Conservation (phyloP, 768 basidiomycete species). For the Suillus occidentalis region DNA sequence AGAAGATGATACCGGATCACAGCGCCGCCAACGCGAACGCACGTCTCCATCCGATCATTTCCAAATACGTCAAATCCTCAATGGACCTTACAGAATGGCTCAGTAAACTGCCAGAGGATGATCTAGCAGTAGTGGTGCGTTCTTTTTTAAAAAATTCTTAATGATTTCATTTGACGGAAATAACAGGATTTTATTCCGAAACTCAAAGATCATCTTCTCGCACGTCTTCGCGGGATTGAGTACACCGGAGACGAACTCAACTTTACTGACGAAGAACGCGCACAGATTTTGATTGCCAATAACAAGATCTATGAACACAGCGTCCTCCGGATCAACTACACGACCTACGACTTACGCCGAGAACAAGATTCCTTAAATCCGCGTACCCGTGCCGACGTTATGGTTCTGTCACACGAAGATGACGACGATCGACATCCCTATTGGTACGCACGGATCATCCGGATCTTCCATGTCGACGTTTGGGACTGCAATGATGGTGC, state of each 20-base stretch:
- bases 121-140: conserved; percentile 26
- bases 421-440: conserved; percentile 28
- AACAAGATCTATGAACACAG: conserved; percentile 36
- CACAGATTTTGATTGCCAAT: conserved; percentile 20
- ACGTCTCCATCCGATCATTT: conserved; percentile 25
- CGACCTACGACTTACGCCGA: conserved; percentile 28
- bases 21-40: conserved; percentile 14
- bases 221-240: background rate
- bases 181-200: conserved; percentile 31
- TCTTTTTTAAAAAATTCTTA: background rate
- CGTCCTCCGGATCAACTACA: conserved; percentile 32
- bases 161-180: conserved; percentile 27
- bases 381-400: conserved; percentile 33
- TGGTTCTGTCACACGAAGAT: conserved; percentile 30
- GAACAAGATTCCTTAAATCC: conserved; percentile 31
- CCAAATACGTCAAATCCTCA: conserved; percentile 10
- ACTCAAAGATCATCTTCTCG: conserved; percentile 14
- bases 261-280: conserved; percentile 24
- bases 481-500: background rate
- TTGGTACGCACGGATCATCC: conserved; percentile 38
- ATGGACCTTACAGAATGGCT: conserved; percentile 14
- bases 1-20: conserved; percentile 4
- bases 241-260: conserved; percentile 16
- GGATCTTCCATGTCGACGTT: conserved; percentile 31
- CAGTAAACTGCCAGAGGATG: conserved; percentile 9